Base-by-base conservation (phyloP, 345 rosid genomes). In the Bruguiera parviflora region DNA sequence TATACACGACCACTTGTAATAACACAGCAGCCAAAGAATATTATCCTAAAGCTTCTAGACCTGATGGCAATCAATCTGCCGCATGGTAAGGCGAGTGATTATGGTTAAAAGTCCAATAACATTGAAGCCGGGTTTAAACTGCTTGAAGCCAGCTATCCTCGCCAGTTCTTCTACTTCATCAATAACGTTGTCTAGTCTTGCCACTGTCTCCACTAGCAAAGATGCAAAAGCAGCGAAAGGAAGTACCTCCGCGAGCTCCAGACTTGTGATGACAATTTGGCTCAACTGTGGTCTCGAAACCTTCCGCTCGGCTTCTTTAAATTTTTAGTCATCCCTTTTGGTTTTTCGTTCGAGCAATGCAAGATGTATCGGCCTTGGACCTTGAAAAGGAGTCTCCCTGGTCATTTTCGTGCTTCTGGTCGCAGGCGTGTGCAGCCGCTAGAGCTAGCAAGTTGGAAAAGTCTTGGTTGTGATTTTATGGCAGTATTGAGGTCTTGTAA, bases 221-320 rank as follows among this genome's bases (percentile, higher is more conserved):
- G 93, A 86, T 7, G 91, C 96, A 69, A 92, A 92, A 31, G 92
- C 92, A 8, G 96, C 90, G 8, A 92, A 88, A 0, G 98, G 98
- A 53, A 92, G 87, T 20, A 93, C 96, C 66, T 90, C 92, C 2
- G 90, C 85, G 78, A 92, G 90, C 62, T 88, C 95, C 0, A 90
- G 81, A 35, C 89, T 83, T 1, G 88, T 87, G 61, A 88, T 68
- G 3, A 86, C 89, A 8, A 86, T 79, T 71, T 84, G 87, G 52
- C 94, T 88, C 76, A 85, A 37, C 72, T 86, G 96, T 3, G 90
- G 90, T 76, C 96, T 79, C 61, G 90, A 53, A 43, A 67, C 76
- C 71, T 80, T 90, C 74, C 88, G 62, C 53, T 86, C 86, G 4
- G 68, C 68, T 20, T 66, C 81, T 58, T 64, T 70, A 15, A 80